Conservation (phyloP, 352 stramenopile genomes). For the Phytophthora colocasiae region DNA sequence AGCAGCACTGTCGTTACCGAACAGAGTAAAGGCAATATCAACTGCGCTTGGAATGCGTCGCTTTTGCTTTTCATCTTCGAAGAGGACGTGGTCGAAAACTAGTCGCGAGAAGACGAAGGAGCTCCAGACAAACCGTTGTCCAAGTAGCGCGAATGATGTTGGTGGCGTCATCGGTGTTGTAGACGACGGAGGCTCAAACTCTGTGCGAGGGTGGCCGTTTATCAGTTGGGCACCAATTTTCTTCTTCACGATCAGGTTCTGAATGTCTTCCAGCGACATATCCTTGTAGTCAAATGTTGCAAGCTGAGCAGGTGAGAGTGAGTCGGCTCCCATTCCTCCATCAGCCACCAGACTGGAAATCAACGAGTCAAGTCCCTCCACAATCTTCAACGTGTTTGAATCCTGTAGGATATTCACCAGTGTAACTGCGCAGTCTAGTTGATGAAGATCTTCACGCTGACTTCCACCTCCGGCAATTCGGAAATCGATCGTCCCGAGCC, state of each 20-base stretch:
- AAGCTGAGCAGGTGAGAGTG: conserved; percentile 17
- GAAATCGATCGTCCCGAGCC: conserved; percentile 36
- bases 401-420: conserved; percentile 23
- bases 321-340: conserved; percentile 26
- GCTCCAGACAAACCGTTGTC: conserved; percentile 37
- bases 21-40: conserved; percentile 29
- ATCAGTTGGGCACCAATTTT: conserved; percentile 22
- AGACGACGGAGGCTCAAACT: not conserved
- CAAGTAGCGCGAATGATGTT: conserved; percentile 25
- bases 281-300: not conserved
- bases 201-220: conserved; percentile 6
- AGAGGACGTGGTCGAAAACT: conserved; percentile 30
- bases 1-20: conserved; percentile 27
- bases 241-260: conserved; percentile 21
- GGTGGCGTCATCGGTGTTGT: conserved; percentile 3
- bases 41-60: conserved; percentile 36
- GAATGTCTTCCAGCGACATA: not conserved
- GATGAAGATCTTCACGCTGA: conserved; percentile 13
- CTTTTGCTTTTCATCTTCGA: conserved; percentile 17
- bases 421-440: conserved; percentile 30
- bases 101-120: conserved; percentile 34
- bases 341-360: conserved; percentile 31
- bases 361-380: conserved; percentile 12
- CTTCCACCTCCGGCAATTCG: conserved; percentile 26
- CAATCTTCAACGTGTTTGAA: conserved; percentile 1